A percentile compares a stretch with the other conserved stretches of the same genome.
Conservation (phyloP, 2,329 filamentous ascomycete genomes). For the Colletotrichum sp. region DNA sequence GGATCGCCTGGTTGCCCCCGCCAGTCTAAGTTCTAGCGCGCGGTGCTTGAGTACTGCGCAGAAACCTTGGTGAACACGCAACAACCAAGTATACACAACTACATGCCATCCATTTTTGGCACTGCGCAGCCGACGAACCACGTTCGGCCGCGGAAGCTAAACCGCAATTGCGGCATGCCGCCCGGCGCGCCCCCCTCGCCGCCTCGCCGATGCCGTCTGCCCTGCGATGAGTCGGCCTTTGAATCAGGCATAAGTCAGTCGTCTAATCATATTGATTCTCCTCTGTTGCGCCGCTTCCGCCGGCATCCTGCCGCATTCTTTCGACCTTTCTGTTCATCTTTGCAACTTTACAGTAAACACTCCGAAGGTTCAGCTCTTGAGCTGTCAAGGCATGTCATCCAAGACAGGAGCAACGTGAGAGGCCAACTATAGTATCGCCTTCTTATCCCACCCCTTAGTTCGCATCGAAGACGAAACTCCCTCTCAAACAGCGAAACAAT, state of each 20-base stretch:
- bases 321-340: not conserved
- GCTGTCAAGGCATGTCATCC: not conserved
- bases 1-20: not conserved
- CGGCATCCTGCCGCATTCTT: slow-evolving; percentile 2
- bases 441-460: not conserved
- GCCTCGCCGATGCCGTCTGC: not conserved
- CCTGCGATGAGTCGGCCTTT: not conserved
- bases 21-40: not conserved
- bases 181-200: not conserved
- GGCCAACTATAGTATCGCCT: not conserved
- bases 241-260: not conserved
- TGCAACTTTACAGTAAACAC: not conserved
- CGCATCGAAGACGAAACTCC: not conserved
- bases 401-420: not conserved
- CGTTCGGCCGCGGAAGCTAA: not conserved
- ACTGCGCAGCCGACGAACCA: not conserved
- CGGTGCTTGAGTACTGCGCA: not conserved
- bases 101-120: not conserved
- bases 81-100: not conserved
- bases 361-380: not conserved
- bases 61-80: not conserved
- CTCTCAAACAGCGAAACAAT: not conserved
- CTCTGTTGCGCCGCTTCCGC: not conserved
- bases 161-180: not conserved
- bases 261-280: not conserved